These are phyloP conservation scores for Colletotrichum horii DNA, from an alignment of 2,329 filamentous ascomycete genomes.

Conservation along the genomic window DNA sequence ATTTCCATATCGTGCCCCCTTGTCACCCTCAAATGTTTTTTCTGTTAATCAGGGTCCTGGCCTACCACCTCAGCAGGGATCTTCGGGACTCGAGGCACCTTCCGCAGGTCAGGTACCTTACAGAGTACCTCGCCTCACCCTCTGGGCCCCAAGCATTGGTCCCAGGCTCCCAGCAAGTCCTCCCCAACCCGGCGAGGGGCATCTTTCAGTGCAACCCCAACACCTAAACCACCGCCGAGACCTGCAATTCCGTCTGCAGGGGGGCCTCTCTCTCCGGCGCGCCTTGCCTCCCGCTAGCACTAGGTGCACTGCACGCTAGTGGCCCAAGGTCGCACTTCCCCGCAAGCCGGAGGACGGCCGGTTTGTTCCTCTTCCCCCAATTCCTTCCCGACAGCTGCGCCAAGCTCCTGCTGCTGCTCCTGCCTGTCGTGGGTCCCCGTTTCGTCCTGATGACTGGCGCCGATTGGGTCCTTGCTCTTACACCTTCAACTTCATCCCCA, in stretches of 20 bases:
- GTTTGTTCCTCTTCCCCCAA: not conserved
- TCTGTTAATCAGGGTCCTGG: conserved; percentile 14
- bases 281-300: conserved; percentile 6
- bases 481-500: not conserved
- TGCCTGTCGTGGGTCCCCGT: conserved; percentile 4
- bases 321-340: conserved; percentile 19
- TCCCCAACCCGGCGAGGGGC: not conserved
- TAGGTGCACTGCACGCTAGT: not conserved
- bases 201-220: conserved; percentile 3
- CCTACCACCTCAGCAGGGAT: conserved; percentile 2
- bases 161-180: not conserved
- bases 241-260: conserved; percentile 7
- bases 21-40: not conserved
- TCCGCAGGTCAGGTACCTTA: not conserved
- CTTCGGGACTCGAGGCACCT: not conserved
- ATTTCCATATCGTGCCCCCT: not conserved
- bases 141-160: not conserved
- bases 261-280: not conserved
- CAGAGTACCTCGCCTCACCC: not conserved
- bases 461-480: conserved; percentile 1
- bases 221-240: not conserved
- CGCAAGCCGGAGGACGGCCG: not conserved
- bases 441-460: not conserved
- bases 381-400: not conserved
- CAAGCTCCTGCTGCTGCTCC: conserved; percentile 7